Evolutionary conservation across 352 stramenopile genomes (phyloP).

Genomic region (Phytopythium cucurbitacearum): DNA sequence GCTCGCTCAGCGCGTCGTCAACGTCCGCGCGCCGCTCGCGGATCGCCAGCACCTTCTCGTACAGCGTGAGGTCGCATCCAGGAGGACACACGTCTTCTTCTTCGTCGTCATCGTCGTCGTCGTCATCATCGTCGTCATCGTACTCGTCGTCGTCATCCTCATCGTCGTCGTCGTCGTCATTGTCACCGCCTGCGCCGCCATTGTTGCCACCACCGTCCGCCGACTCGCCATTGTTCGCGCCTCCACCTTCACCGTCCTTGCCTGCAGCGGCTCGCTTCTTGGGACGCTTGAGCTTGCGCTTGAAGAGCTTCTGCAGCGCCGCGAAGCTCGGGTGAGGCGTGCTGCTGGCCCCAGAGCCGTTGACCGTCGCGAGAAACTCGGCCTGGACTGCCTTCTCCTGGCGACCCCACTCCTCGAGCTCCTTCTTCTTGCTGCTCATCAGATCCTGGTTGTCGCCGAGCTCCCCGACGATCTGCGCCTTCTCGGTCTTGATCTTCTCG

Average conservation of each 20-base stretch:
- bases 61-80: constrained; percentile 87
- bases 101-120: constrained; percentile 90
- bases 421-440: constrained; percentile 67
- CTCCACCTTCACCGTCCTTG: constrained; percentile 32
- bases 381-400: constrained; percentile 61
- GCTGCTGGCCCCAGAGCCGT: constrained; percentile 40
- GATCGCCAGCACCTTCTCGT: constrained; percentile 90
- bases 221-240: constrained; percentile 15
- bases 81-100: constrained; percentile 89
- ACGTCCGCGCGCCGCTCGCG: constrained; percentile 90
- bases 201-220: constrained; percentile 20
- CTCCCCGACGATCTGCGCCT: constrained; percentile 77
- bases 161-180: constrained; percentile 68
- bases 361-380: constrained; percentile 69
- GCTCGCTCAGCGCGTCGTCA: constrained; percentile 85
- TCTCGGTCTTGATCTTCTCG: constrained; percentile 80
- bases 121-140: constrained; percentile 81
- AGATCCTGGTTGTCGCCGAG: constrained; percentile 75
- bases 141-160: constrained; percentile 69
- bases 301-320: constrained; percentile 88
- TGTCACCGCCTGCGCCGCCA: constrained; percentile 17
- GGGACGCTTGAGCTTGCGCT: constrained; percentile 87
- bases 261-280: constrained; percentile 69
- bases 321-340: constrained; percentile 58
- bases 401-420: constrained; percentile 73